Conservation (phyloP, 2,329 filamentous ascomycete genomes). For the Orbilia blumenaviensis region DNA sequence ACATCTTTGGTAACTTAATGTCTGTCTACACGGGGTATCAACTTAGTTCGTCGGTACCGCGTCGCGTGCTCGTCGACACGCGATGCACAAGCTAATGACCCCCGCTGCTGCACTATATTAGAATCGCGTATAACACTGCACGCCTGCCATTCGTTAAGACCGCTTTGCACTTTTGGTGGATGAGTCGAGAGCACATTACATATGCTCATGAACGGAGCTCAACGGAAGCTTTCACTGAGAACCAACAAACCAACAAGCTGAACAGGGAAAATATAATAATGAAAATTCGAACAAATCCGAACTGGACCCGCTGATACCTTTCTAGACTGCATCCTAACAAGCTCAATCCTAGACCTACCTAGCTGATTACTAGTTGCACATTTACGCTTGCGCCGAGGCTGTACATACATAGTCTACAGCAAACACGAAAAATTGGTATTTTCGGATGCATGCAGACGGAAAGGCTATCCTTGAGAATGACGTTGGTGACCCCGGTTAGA, state of each 20-base stretch:
- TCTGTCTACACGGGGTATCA: slow-evolving; percentile 1
- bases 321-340: slow-evolving; percentile 24
- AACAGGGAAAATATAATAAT: not conserved
- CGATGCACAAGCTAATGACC: not conserved
- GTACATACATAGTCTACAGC: too few species aligned
- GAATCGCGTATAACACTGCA: slow-evolving; percentile 22
- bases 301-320: too few species aligned
- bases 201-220: slow-evolving; percentile 36
- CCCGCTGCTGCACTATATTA: not conserved
- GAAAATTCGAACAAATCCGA: not conserved
- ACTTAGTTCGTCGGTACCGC: not conserved
- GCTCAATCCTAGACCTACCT: slow-evolving; percentile 6
- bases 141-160: slow-evolving; percentile 34
- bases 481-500: slow-evolving; percentile 1
- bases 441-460: slow-evolving; percentile 48
- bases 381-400: too few species aligned
- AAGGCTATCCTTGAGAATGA: slow-evolving; percentile 23
- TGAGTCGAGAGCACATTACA: slow-evolving; percentile 38
- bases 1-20: not conserved
- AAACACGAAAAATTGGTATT: slow-evolving; percentile 11
- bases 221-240: slow-evolving; percentile 28
- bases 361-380: slow-evolving; percentile 17
- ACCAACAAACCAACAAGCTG: slow-evolving; percentile 30
- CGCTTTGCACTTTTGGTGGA: slow-evolving; percentile 42
- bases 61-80: slow-evolving; percentile 6